These are phyloP conservation scores for Neurospora sp. DNA, from an alignment of 495 filamentous ascomycete genomes.

Conservation along the genomic window DNA sequence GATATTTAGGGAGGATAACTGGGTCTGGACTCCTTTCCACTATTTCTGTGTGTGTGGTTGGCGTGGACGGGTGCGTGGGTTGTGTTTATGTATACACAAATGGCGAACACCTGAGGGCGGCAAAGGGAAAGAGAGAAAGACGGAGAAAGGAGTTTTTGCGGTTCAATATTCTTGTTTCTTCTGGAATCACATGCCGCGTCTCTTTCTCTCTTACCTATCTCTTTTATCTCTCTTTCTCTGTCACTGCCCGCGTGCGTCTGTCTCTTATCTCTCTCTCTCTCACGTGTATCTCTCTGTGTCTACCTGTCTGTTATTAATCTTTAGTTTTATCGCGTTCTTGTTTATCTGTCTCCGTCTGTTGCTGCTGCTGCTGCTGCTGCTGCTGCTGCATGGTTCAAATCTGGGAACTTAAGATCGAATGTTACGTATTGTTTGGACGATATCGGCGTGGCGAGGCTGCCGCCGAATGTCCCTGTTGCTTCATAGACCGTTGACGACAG, in stretches of 20 bases:
- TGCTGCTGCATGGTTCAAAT: neutral
- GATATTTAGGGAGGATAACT: neutral
- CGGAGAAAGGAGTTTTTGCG: conserved; percentile 13
- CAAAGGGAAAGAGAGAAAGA: conserved; percentile 11
- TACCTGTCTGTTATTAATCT: conserved; percentile 25
- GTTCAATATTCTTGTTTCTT: conserved; percentile 23
- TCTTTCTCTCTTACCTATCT: neutral
- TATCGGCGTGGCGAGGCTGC: too few species aligned
- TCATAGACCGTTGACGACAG: neutral
- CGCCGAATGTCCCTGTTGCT: neutral
- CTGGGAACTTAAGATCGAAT: neutral
- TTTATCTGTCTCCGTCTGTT: conserved; percentile 4
- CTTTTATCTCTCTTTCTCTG: conserved; percentile 7
- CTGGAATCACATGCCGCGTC: conserved; percentile 3
- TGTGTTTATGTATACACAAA: neutral
- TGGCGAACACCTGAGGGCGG: conserved; percentile 3
- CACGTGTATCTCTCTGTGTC: neutral
- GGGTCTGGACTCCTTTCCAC: neutral
- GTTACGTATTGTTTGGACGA: neutral
- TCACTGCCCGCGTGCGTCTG: conserved; percentile 2
- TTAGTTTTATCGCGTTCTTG: conserved; percentile 15
- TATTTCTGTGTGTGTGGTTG: neutral
- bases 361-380: neutral
- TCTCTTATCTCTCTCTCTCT: neutral
- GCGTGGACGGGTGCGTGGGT: neutral